Percentiles rank a stretch among this genome's conserved stretches.
These are phyloP conservation scores for Diaporthe sp. DNA, from an alignment of 2,329 filamentous ascomycete species.

Conservation along the genomic window DNA sequence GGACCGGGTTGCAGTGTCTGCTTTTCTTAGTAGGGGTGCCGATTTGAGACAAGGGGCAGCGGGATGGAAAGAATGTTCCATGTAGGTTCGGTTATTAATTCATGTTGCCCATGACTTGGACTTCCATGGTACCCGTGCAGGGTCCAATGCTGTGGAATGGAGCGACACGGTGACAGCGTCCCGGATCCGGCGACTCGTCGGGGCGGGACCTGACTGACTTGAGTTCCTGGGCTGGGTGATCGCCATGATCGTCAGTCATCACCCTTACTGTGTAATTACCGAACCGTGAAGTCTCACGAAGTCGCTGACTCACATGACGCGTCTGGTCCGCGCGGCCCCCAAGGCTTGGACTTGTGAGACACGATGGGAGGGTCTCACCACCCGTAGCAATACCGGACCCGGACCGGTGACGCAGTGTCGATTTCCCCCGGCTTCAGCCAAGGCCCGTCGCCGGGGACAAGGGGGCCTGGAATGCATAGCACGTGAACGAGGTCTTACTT, in stretches of 20 bases:
- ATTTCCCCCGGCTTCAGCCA: not conserved
- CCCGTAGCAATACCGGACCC: constrained; percentile 4
- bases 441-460: not conserved
- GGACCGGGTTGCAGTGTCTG: not conserved
- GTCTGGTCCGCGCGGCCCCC: constrained; percentile 4
- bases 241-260: constrained; percentile 10
- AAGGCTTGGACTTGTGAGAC: not conserved
- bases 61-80: not conserved
- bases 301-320: constrained; percentile 10
- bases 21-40: not conserved
- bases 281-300: not conserved
- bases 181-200: constrained; percentile 12
- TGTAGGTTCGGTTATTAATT: not conserved
- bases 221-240: not conserved
- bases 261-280: constrained; percentile 16
- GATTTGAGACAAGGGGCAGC: not conserved
- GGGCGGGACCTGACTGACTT: not conserved
- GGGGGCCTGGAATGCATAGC: not conserved
- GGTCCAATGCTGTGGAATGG: not conserved
- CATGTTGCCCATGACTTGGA: not conserved
- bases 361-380: constrained; percentile 1
- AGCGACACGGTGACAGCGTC: not conserved
- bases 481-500: not conserved
- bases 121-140: not conserved
- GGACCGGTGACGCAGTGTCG: not conserved